phyloP scores from a whole-genome alignment of 2,329 filamentous ascomycete species.

The Gaeumannomyces tritici region DNA sequence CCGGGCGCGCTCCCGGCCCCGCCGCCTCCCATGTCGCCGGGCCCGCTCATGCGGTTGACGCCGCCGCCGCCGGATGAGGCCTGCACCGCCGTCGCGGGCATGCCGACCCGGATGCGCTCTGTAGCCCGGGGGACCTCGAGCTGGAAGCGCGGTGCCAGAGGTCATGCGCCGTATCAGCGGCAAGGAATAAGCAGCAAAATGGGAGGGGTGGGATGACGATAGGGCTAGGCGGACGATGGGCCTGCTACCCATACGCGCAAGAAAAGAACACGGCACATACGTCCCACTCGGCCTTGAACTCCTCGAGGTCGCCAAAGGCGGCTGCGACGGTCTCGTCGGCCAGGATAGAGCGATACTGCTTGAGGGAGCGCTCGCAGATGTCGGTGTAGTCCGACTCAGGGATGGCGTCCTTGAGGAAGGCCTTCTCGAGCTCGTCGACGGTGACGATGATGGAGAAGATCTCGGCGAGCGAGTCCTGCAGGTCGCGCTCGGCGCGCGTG shows the following conservation, averaged over 20 bases:
- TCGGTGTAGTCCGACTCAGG: conserved; percentile 90
- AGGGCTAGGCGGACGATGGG: no score
- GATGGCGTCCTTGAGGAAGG: conserved; percentile 91
- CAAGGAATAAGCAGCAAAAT: no score
- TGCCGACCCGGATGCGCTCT: conserved; percentile 82
- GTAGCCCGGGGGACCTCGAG: conserved; percentile 92
- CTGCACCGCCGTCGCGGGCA: conserved; percentile 72
- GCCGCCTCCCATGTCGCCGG: conserved; percentile 57
- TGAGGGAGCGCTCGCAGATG: conserved; percentile 84
- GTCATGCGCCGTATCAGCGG: not conserved
- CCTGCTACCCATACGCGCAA: not conserved
- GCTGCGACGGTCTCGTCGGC: conserved; percentile 84
- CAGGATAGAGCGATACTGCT: conserved; percentile 93
- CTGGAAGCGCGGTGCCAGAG: conserved; percentile 32
- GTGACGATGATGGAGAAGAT: conserved; percentile 97
- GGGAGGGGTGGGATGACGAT: no score
- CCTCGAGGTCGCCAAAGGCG: conserved; percentile 79
- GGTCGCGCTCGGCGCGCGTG: conserved; percentile 78
- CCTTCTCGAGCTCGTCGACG: conserved; percentile 89
- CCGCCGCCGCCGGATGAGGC: conserved; percentile 35
- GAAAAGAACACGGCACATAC: conserved; percentile 39
- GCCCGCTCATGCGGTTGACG: conserved; percentile 29
- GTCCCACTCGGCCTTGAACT: conserved; percentile 87
- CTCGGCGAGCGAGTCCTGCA: conserved; percentile 93
- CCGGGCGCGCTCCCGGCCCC: conserved; percentile 33